Evolutionary conservation across 306 rosid genomes (phyloP).

Genomic region (Cicer chorassanicum): DNA sequence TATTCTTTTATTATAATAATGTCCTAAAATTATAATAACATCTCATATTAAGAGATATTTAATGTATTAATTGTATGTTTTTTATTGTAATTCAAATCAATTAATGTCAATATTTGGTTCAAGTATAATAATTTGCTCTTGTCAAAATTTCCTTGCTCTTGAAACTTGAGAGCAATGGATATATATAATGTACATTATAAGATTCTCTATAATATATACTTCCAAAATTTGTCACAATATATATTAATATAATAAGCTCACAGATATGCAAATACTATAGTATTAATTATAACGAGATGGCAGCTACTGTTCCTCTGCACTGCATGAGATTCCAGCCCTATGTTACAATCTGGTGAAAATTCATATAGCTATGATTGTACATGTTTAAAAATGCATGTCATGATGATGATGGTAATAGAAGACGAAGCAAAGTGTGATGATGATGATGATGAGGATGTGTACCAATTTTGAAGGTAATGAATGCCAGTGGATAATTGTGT

Average conservation of each 20-base stretch:
- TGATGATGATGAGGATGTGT: constrained; percentile 57
- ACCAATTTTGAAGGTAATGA: constrained; percentile 59
- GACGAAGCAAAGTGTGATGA: constrained; percentile 45
- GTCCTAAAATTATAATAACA: too few relatives aligned
- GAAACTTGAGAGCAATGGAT: not conserved
- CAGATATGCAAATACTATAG: not conserved
- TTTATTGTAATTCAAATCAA: too few relatives aligned
- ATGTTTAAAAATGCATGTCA: constrained; percentile 47
- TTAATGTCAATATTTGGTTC: too few relatives aligned
- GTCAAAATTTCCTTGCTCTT: too few relatives aligned
- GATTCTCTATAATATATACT: not conserved
- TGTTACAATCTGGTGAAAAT: constrained; percentile 35
- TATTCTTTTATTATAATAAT: too few relatives aligned
- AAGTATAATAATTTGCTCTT: too few relatives aligned
- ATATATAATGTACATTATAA: constrained; percentile 9
- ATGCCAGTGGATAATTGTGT: constrained; percentile 61
- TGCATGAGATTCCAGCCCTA: constrained; percentile 44
- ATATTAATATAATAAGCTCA: constrained; percentile 14
- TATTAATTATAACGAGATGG: constrained; percentile 39
- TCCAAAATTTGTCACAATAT: constrained; percentile 24
- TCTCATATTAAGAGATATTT: too few relatives aligned
- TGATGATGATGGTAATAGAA: constrained; percentile 46
- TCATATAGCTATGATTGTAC: constrained; percentile 60
- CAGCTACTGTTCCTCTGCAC: constrained; percentile 36
- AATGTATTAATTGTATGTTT: too few relatives aligned